phyloP scores from a whole-genome alignment of 495 filamentous ascomycete species.

The Apodospora peruviana region DNA sequence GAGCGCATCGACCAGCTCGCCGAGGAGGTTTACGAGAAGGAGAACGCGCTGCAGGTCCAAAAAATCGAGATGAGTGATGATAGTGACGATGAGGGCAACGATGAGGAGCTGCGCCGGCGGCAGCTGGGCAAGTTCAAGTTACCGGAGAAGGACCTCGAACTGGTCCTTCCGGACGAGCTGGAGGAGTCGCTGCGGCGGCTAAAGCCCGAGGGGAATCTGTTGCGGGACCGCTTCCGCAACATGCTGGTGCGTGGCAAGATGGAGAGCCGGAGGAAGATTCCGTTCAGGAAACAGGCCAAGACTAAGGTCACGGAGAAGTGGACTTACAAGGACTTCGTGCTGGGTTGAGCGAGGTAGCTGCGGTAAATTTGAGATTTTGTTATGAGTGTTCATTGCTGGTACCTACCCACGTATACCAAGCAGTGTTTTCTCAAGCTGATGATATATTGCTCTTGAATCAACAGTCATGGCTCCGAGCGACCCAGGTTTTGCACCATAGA shows the following conservation, averaged over 20 bases:
- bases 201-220: constrained; percentile 89
- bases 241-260: constrained; percentile 83
- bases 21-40: constrained; percentile 55
- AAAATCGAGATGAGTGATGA: constrained; percentile 36
- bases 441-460: no score
- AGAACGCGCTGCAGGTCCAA: constrained; percentile 35
- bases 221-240: constrained; percentile 87
- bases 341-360: not conserved
- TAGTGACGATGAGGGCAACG: constrained; percentile 42
- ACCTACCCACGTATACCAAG: no score
- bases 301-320: constrained; percentile 86
- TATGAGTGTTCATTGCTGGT: no score
- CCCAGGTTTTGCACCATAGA: no score
- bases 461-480: no score
- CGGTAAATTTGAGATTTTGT: no score
- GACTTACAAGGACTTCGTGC: constrained; percentile 82
- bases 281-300: constrained; percentile 73
- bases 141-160: constrained; percentile 74
- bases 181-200: constrained; percentile 82
- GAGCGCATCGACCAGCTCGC: constrained; percentile 61
- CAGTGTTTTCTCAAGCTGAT: no score
- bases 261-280: constrained; percentile 70
- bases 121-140: constrained; percentile 73
- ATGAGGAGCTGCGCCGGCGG: constrained; percentile 64
- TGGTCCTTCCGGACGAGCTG: constrained; percentile 89